Conservation (phyloP, 2,329 filamentous ascomycete species). For the Leptographium lundbergii region DNA sequence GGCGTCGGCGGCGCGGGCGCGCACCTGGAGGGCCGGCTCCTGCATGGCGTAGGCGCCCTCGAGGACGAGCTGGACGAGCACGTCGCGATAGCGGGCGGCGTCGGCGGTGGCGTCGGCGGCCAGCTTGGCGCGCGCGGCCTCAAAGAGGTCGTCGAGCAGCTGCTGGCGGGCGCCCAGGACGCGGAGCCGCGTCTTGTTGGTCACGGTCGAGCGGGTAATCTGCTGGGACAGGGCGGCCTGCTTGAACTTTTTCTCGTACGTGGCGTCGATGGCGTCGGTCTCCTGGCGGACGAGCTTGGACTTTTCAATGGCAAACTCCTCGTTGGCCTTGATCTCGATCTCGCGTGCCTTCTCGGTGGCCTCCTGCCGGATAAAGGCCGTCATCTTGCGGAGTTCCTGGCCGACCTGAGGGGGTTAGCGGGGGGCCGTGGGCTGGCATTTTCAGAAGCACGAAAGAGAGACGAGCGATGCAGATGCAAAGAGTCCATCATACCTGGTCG, state of each 20-base stretch:
- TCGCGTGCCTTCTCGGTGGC: conserved; percentile 93
- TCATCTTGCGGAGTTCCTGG: conserved; percentile 99
- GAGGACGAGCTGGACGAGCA: conserved; percentile 70
- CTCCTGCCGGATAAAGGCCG: conserved; percentile 98
- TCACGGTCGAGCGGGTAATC: conserved; percentile 89
- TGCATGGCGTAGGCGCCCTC: conserved; percentile 83
- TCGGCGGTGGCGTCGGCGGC: conserved; percentile 50
- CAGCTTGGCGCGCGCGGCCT: conserved; percentile 63
- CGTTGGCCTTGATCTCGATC: conserved; percentile 96
- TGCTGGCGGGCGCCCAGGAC: conserved; percentile 81
- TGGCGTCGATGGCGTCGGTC: conserved; percentile 78
- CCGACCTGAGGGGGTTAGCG: conserved; percentile 53
- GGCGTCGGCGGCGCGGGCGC: conserved; percentile 68
- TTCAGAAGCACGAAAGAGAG: neutral
- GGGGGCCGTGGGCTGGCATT: neutral
- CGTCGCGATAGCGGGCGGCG: conserved; percentile 58
- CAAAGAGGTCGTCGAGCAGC: conserved; percentile 81
- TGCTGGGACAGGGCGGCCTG: conserved; percentile 97
- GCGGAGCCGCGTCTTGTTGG: conserved; percentile 90
- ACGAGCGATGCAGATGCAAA: too few relatives aligned
- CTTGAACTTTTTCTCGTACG: conserved; percentile 99
- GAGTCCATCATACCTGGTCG: conserved; percentile 73
- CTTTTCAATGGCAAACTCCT: conserved; percentile 98
- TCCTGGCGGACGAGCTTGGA: conserved; percentile 96
- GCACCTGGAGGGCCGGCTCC: conserved; percentile 64